Evolutionary conservation across 2,329 filamentous ascomycete species (phyloP).

Genomic region (Colletotrichum sp.): DNA sequence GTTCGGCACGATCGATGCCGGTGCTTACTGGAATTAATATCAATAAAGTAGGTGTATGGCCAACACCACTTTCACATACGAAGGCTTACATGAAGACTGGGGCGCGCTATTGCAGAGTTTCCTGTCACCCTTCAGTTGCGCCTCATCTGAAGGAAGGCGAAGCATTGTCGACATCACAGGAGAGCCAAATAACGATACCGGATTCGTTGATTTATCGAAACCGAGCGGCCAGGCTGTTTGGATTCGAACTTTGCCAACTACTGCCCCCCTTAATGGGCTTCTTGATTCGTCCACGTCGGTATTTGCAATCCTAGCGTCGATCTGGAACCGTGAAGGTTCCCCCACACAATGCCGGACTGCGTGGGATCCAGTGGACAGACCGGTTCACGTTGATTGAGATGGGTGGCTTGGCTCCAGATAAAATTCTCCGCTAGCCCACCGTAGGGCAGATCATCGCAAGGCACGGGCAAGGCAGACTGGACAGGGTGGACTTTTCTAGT

Average conservation of each 20-base stretch:
- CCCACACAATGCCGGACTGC: background rate
- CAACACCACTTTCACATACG: background rate
- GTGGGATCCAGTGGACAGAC: background rate
- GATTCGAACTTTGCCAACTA: background rate
- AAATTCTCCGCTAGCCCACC: conserved; percentile 3
- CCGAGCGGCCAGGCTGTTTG: conserved; percentile 2
- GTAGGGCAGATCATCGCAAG: conserved; percentile 5
- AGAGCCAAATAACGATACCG: background rate
- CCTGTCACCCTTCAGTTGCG: background rate
- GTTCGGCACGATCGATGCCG: background rate
- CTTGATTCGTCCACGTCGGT: background rate
- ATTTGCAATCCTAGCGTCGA: conserved; percentile 2
- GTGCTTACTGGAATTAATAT: background rate
- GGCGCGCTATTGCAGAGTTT: background rate
- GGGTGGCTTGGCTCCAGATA: conserved; percentile 10
- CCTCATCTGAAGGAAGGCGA: background rate
- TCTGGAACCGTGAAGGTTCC: background rate
- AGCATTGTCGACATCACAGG: background rate
- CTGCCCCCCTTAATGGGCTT: background rate
- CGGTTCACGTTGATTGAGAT: background rate
- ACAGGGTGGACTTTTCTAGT: background rate
- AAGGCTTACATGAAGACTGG: background rate
- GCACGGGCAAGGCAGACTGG: conserved; percentile 5
- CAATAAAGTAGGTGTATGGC: background rate
- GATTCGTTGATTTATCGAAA: background rate